Base-by-base conservation (phyloP, 306 rosid genomes). In the Hylodesmum podocarpum region DNA sequence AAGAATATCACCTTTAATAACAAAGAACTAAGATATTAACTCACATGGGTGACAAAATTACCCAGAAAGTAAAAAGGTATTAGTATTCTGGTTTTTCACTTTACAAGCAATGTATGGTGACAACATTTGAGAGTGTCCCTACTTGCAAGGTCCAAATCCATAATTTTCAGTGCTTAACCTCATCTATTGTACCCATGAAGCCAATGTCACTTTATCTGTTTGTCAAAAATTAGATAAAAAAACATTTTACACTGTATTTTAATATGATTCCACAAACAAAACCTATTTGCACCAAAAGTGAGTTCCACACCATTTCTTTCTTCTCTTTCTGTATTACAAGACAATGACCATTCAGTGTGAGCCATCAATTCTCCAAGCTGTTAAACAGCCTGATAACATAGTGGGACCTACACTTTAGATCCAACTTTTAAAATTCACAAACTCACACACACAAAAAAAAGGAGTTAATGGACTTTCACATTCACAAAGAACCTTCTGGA, bases 401-500 rank as follows among this genome's bases (percentile, higher is more conserved):
- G 75, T 72, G 70, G 83, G 78, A 9, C 71, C 83, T 51, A 1
- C 19, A 57, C 10, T 0, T 0, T 3, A 0, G 10, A 46, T 66
- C 76, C 21, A 54, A 37, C 70, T 55, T 24, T 29, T 2, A 15
- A 8, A 16, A 68, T 74, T 66, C 74, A 79, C 66, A 5, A 47
- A 66, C 59, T 1, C 19, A 49, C 15, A 29, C 1, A 2, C 19
- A 49, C 15, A 29, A 1, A 2, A 14, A 61, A 50, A 64, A 67
- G 79, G 61, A 74, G 71, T 14, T 57, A 41, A 76, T 67, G 47
- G 62, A 73, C 83, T 61, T 76, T 53, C 46, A 68, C 77, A 73
- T 80, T 66, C 73, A 82, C 68, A 83, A 74, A 84, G 96, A 92
- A 95, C 89, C 83, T 95, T 95, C 99, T 86, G 92, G 99, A 95